These are phyloP conservation scores for Geosmithia morbida DNA, from an alignment of 2,329 filamentous ascomycete species.

Conservation along the genomic window DNA sequence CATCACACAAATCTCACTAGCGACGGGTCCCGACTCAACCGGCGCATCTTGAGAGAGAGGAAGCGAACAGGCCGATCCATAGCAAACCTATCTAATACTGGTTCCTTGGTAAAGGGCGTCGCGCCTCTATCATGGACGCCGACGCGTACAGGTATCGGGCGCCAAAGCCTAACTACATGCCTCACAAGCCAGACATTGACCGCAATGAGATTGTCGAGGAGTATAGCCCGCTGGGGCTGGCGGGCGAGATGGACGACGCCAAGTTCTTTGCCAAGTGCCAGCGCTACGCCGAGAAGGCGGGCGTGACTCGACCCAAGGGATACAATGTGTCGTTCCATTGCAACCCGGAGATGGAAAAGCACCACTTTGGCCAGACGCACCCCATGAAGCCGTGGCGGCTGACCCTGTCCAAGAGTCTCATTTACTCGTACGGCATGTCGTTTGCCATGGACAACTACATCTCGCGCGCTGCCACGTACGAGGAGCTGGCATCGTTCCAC, in stretches of 20 bases:
- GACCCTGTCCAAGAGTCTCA: constrained; percentile 86
- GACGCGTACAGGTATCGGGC: constrained; percentile 36
- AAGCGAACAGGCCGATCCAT: background rate
- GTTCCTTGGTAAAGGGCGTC: background rate
- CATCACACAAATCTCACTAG: background rate
- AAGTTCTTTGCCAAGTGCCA: constrained; percentile 43
- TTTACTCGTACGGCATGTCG: constrained; percentile 90
- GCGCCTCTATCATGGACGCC: constrained; percentile 15
- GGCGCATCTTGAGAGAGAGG: background rate
- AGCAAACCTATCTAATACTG: background rate
- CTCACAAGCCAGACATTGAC: constrained; percentile 36
- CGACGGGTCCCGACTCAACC: background rate
- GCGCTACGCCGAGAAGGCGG: constrained; percentile 42
- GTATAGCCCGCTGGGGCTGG: constrained; percentile 33
- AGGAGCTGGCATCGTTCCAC: constrained; percentile 81
- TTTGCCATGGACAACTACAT: constrained; percentile 94
- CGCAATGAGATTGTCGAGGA: constrained; percentile 38
- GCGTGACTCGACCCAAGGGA: constrained; percentile 66
- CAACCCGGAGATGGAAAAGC: constrained; percentile 86
- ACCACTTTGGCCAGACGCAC: constrained; percentile 93
- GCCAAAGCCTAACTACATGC: constrained; percentile 46
- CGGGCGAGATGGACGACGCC: constrained; percentile 39
- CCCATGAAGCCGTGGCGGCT: constrained; percentile 99
- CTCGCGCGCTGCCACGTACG: constrained; percentile 68
- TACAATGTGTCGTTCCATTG: constrained; percentile 92